These are phyloP conservation scores for Neoarthrinium moseri DNA, from an alignment of 2,329 filamentous ascomycete species.

Conservation along the genomic window DNA sequence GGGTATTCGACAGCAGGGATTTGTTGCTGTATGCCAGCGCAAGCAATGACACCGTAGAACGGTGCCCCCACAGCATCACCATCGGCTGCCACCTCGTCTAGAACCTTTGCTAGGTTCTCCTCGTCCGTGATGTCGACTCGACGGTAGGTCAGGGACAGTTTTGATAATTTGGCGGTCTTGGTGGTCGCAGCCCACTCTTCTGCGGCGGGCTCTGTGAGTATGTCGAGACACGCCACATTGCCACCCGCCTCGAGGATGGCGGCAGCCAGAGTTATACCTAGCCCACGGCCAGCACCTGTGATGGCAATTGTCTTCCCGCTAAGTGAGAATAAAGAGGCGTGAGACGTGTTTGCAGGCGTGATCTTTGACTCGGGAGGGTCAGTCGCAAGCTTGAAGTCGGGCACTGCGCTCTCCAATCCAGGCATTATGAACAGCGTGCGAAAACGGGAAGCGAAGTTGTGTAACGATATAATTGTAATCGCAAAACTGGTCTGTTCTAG, in stretches of 20 bases:
- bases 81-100: slow-evolving; percentile 34
- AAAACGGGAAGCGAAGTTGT: too few relatives aligned
- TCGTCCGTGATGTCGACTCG: slow-evolving; percentile 48
- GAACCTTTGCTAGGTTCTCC: slow-evolving; percentile 29
- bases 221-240: slow-evolving; percentile 47
- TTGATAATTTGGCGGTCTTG: slow-evolving; percentile 35
- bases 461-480: too few relatives aligned
- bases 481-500: too few relatives aligned
- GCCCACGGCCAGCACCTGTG: slow-evolving; percentile 49
- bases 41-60: slow-evolving; percentile 40
- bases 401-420: too few relatives aligned
- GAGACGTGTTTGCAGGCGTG: not conserved
- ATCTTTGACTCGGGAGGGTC: not conserved
- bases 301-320: slow-evolving; percentile 43
- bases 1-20: slow-evolving; percentile 45
- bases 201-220: slow-evolving; percentile 34
- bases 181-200: slow-evolving; percentile 40
- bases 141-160: slow-evolving; percentile 36
- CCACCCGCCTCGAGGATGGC: slow-evolving; percentile 49
- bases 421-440: too few relatives aligned
- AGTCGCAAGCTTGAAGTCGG: too few relatives aligned
- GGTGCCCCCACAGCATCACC: slow-evolving; percentile 29
- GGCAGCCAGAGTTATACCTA: slow-evolving; percentile 47
- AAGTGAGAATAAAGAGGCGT: slow-evolving; percentile 41
- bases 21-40: slow-evolving; percentile 48